A percentile compares a stretch with the other conserved stretches of the same genome.
phyloP scores from a whole-genome alignment of 139 green algal species.

The Picocystis salinarum region DNA sequence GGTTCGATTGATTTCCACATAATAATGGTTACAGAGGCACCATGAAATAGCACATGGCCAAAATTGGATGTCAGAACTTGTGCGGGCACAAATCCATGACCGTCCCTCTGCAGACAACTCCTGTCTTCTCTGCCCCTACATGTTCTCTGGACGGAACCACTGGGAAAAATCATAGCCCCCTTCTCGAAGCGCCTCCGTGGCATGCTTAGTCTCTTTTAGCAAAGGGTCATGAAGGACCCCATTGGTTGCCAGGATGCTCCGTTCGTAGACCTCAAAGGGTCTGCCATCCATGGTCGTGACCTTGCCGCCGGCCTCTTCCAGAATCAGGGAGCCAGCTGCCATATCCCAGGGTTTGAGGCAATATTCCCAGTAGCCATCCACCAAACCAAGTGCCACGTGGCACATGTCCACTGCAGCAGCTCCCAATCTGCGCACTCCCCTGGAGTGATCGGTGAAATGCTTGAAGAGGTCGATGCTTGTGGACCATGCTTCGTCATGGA shows the following conservation, averaged over 20 bases:
- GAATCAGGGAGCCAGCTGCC: constrained; percentile 40
- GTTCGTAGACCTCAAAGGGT: constrained; percentile 43
- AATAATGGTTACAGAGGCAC: no score
- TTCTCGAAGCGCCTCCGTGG: constrained; percentile 15
- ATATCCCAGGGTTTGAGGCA: constrained; percentile 50
- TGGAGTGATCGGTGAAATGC: constrained; percentile 62
- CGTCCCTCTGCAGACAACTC: no score
- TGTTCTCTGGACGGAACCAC: no score
- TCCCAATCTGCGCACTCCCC: constrained; percentile 58
- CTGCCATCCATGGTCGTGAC: constrained; percentile 55
- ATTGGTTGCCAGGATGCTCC: constrained; percentile 26
- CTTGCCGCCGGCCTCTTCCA: constrained; percentile 35
- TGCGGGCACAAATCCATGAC: no score
- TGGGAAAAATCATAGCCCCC: no score
- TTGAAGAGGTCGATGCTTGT: constrained; percentile 76
- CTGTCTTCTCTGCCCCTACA: no score
- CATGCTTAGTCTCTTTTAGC: constrained; percentile 14
- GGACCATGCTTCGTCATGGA: constrained; percentile 58
- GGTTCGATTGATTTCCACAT: no score
- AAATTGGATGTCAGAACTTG: no score
- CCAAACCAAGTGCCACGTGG: constrained; percentile 56
- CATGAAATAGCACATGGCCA: no score
- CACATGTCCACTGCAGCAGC: constrained; percentile 78
- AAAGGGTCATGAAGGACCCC: constrained; percentile 26
- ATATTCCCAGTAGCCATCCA: constrained; percentile 57